Evolutionary conservation across 352 stramenopile species (phyloP), one percentile per base, ranked within the genome.

Genomic region (Globisporangium takayamanum): DNA sequence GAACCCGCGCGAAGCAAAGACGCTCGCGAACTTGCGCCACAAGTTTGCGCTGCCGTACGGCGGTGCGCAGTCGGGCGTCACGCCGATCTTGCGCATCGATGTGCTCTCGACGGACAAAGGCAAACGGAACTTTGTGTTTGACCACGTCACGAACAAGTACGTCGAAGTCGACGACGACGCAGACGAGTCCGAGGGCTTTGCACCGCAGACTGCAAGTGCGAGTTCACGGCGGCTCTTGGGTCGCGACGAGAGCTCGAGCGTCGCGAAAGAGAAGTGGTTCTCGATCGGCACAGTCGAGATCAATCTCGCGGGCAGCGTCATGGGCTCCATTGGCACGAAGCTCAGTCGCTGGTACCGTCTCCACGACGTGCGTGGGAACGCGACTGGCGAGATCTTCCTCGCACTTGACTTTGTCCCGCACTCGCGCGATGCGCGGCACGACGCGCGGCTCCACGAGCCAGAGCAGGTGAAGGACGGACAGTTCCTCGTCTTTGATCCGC

Each of bases 371-470:
- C 85, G 84, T 15, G 87, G 87, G 15, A 85, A 88, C 51, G 62
- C 89, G 1, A 93, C 87, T 0, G 87, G 84, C 6, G 87, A 96
- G 59, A 86, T 96, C 42, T 92, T 94, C 49, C 72, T 96, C 10
- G 76, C 77, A 2, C 56, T 96, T 22, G 75, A 93, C 45, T 96
- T 96, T 51, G 67, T 87, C 15, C 84, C 84, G 4, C 69, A 89
- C 41, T 37, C 53, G 4, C 64, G 62, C 41, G 66, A 62, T 37
- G 14, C 62, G 2, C 60, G 69, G 8, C 66, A 66, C 28, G 57
- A 55, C 16, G 16, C 44, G n/a, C 76, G 80, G 30, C 55, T 65
- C 14, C 78, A 71, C 39, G 84, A 92, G 56, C 78, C 77, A 0
- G 77, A 92, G 28, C 79, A 90, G 59, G 84, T 94, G 3, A 85